Evolutionary conservation across 305 asterid species (phyloP).

Genomic region (Fraxinus sp.): DNA sequence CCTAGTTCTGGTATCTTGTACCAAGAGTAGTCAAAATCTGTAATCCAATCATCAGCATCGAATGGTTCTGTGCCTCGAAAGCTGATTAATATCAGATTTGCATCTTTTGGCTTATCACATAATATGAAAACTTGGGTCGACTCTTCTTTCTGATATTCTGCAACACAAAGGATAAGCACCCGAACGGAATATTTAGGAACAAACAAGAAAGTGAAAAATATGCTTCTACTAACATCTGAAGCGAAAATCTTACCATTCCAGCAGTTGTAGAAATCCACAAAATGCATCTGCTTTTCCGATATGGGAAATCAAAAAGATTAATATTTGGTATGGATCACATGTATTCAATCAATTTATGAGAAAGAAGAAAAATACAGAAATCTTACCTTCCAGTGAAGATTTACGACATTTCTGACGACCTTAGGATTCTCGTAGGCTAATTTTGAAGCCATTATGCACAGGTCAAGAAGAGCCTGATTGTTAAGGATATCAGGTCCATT

Average conservation of each 20-base stretch:
- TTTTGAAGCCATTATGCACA: slow-evolving; percentile 86
- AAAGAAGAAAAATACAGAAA: not conserved
- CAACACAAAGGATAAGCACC: not conserved
- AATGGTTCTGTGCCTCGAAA: slow-evolving; percentile 96
- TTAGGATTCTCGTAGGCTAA: slow-evolving; percentile 80
- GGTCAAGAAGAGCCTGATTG: slow-evolving; percentile 57
- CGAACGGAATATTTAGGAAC: not conserved
- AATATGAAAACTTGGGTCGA: slow-evolving; percentile 85
- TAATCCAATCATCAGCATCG: slow-evolving; percentile 92
- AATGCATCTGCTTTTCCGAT: slow-evolving; percentile 66
- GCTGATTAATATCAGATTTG: slow-evolving; percentile 68
- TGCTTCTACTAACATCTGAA: not conserved
- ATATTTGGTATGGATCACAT: not conserved
- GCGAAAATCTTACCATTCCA: slow-evolving; percentile 73
- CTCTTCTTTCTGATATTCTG: slow-evolving; percentile 41
- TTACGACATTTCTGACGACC: slow-evolving; percentile 64
- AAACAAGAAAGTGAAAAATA: not conserved
- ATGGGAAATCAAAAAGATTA: slow-evolving; percentile 13
- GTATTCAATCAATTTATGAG: not conserved
- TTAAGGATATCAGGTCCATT: slow-evolving; percentile 24
- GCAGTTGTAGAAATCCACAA: slow-evolving; percentile 86
- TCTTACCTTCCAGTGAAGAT: slow-evolving; percentile 78
- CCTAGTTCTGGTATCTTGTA: slow-evolving; percentile 78
- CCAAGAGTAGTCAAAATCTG: slow-evolving; percentile 97
- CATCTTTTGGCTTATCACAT: slow-evolving; percentile 74